A percentile compares a stretch with the other conserved stretches of the same genome.
These are phyloP conservation scores for Arthrinium phaeospermum DNA, from an alignment of 2,329 filamentous ascomycete genomes.

Conservation along the genomic window DNA sequence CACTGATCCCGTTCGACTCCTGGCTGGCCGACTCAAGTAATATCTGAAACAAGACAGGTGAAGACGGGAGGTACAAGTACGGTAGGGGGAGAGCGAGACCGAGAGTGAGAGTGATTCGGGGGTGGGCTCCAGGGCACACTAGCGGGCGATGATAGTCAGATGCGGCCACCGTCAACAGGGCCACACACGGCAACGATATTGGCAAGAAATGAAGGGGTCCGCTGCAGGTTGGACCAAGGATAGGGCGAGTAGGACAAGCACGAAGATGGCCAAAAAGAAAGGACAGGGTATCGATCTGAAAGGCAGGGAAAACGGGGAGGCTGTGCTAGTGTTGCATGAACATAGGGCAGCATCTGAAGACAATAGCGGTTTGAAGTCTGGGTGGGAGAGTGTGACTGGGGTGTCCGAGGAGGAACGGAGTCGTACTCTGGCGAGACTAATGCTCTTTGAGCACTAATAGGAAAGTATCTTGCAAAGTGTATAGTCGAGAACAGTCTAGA, in stretches of 20 bases:
- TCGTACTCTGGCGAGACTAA: slow-evolving; percentile 15
- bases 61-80: not conserved
- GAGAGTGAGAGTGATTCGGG: not conserved
- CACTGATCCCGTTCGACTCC: slow-evolving; percentile 11
- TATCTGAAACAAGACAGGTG: slow-evolving; percentile 17
- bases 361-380: slow-evolving; percentile 33
- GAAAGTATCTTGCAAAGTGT: slow-evolving; percentile 25
- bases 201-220: slow-evolving; percentile 9
- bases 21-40: slow-evolving; percentile 3
- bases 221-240: not conserved
- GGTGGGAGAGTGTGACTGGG: slow-evolving; percentile 27
- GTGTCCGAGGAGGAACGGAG: slow-evolving; percentile 12
- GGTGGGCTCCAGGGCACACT: not conserved
- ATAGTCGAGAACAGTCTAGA: slow-evolving; percentile 31
- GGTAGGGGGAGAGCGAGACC: too few relatives aligned
- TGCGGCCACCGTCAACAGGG: not conserved
- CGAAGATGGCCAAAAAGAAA: slow-evolving; percentile 22
- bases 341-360: slow-evolving; percentile 37
- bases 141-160: slow-evolving; percentile 3
- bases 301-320: slow-evolving; percentile 31
- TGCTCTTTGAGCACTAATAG: slow-evolving; percentile 13
- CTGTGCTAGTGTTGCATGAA: slow-evolving; percentile 41
- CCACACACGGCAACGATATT: slow-evolving; percentile 3
- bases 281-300: slow-evolving; percentile 33
- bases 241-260: slow-evolving; percentile 16